Evolutionary conservation across 2,329 filamentous ascomycete genomes (phyloP).

Genomic region (Pseudocercospora vitis): DNA sequence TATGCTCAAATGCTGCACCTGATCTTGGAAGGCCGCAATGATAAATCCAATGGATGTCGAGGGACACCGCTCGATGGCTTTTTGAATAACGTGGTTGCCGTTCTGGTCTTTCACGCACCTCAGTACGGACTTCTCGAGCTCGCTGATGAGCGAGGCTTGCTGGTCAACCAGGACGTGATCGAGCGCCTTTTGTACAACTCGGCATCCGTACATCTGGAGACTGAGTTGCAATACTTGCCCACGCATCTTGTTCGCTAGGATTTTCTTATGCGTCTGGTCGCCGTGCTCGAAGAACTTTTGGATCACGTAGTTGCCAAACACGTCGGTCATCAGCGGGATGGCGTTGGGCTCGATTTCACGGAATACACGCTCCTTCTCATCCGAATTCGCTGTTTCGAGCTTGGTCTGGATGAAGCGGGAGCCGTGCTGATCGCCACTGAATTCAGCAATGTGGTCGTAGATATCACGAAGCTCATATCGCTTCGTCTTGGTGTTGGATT

Average conservation of each 20-base stretch:
- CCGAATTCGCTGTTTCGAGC: slow-evolving; percentile 87
- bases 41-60: slow-evolving; percentile 80
- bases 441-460: slow-evolving; percentile 83
- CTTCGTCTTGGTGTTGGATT: slow-evolving; percentile 68
- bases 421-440: slow-evolving; percentile 92
- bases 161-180: slow-evolving; percentile 91
- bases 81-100: slow-evolving; percentile 95
- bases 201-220: slow-evolving; percentile 86
- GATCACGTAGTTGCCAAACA: slow-evolving; percentile 98
- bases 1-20: slow-evolving; percentile 70
- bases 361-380: slow-evolving; percentile 91
- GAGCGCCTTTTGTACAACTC: slow-evolving; percentile 93
- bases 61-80: slow-evolving; percentile 80
- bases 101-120: slow-evolving; percentile 82
- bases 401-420: slow-evolving; percentile 95
- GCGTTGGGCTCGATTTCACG: slow-evolving; percentile 81
- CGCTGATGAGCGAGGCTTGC: slow-evolving; percentile 77
- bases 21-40: slow-evolving; percentile 73
- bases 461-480: slow-evolving; percentile 87
- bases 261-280: slow-evolving; percentile 87
- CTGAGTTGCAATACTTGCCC: slow-evolving; percentile 78
- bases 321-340: slow-evolving; percentile 87
- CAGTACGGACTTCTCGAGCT: slow-evolving; percentile 74
- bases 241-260: slow-evolving; percentile 82
- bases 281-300: slow-evolving; percentile 98